Conservation (phyloP, 1,284 basidiomycete species). For the Leccinum angustisporum region DNA sequence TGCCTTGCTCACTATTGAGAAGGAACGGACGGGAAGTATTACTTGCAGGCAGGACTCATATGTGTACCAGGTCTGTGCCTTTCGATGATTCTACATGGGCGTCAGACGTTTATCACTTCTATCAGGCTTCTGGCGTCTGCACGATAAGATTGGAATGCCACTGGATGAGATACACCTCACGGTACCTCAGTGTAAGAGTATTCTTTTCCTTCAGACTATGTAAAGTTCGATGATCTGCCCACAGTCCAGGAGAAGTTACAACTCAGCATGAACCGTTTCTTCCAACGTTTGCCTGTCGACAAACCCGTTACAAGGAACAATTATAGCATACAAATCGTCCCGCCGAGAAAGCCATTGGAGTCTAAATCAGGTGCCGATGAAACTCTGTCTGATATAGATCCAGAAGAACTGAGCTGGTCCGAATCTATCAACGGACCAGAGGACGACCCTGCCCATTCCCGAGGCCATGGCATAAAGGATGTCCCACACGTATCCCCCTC, state of each 20-base stretch:
- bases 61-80: conserved; percentile 54
- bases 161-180: conserved; percentile 68
- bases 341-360: conserved; percentile 20
- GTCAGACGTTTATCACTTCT: neutral
- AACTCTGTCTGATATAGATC: conserved; percentile 40
- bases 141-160: conserved; percentile 71
- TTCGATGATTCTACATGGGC: neutral
- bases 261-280: conserved; percentile 67
- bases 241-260: conserved; percentile 70
- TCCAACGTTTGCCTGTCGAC: conserved; percentile 60
- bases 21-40: conserved; percentile 66
- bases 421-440: conserved; percentile 64
- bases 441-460: conserved; percentile 45
- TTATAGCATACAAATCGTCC: conserved; percentile 62
- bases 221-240: conserved; percentile 24
- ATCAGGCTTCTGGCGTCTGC: conserved; percentile 75
- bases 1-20: conserved; percentile 8
- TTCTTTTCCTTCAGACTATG: neutral
- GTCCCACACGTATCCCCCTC: conserved; percentile 31
- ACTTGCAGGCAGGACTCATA: conserved; percentile 73
- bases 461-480: conserved; percentile 28
- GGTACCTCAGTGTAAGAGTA: conserved; percentile 66
- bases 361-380: conserved; percentile 8
- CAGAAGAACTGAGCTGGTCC: conserved; percentile 68
- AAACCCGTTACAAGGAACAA: conserved; percentile 76